Conservation (phyloP, 306 rosid genomes). For the Lagenaria siceraria region DNA sequence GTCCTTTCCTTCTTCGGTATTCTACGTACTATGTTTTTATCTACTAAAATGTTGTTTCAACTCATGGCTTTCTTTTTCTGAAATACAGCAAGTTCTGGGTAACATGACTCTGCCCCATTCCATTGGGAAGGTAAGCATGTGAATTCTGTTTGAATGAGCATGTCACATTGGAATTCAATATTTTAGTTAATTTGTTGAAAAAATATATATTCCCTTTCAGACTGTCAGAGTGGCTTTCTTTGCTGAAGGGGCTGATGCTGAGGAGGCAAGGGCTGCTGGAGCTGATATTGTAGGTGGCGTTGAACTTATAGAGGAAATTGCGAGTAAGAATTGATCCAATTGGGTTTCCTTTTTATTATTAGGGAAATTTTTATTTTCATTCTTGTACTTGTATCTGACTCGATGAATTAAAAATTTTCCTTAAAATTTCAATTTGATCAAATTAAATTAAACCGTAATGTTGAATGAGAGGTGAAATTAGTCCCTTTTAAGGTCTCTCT, state of each 20-base stretch:
- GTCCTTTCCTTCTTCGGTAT: not conserved
- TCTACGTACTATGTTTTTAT: not conserved
- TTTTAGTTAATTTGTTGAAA: constrained; percentile 21
- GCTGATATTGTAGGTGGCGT: constrained; percentile 97
- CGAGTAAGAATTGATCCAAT: constrained; percentile 45
- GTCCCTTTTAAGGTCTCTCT: not conserved
- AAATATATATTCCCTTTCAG: constrained; percentile 38
- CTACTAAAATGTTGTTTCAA: not conserved
- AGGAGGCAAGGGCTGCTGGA: constrained; percentile 96
- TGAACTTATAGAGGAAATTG: constrained; percentile 88
- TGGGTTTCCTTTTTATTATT: not conserved
- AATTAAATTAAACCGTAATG: not conserved
- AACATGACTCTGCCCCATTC: constrained; percentile 87
- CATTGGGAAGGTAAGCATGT: constrained; percentile 62
- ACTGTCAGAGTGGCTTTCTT: constrained; percentile 86
- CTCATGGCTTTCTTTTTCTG: constrained; percentile 5
- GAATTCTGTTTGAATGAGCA: not conserved
- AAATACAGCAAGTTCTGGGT: constrained; percentile 90
- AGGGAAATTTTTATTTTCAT: not conserved
- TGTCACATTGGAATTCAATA: constrained; percentile 7
- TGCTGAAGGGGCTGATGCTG: constrained; percentile 96
- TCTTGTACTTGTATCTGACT: not conserved
- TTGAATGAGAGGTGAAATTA: not conserved
- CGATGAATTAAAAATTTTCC: not conserved
- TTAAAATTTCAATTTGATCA: not conserved